Conservation (phyloP, 805 yeast genomes). For the Starmerella kuoi region DNA sequence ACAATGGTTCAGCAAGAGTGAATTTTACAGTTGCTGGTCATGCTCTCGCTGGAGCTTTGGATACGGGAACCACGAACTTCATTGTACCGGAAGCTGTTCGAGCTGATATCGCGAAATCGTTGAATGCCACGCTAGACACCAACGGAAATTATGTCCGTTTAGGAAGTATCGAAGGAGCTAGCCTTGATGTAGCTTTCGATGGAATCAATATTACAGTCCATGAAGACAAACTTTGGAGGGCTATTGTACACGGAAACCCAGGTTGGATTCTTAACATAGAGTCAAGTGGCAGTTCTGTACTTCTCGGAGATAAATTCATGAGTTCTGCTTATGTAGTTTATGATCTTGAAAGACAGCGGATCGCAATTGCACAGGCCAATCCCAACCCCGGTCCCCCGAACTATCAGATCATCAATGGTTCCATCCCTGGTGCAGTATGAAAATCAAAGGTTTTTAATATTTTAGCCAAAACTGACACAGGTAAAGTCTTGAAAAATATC, state of each 20-base stretch:
- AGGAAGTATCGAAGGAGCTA: neutral
- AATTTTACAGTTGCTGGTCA: constrained; percentile 12
- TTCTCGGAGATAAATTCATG: constrained; percentile 55
- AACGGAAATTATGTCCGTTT: constrained; percentile 5
- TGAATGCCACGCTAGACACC: constrained; percentile 7
- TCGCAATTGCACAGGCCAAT: constrained; percentile 44
- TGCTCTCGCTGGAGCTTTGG: constrained; percentile 28
- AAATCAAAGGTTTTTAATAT: too few species aligned
- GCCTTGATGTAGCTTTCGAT: constrained; percentile 18
- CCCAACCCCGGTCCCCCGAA: constrained; percentile 13
- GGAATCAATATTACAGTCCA: constrained; percentile 21
- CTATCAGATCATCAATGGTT: neutral
- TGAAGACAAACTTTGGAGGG: constrained; percentile 18
- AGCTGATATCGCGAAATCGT: constrained; percentile 5
- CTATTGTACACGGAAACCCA: constrained; percentile 1
- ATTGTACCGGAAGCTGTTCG: constrained; percentile 31
- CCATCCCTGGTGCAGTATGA: neutral
- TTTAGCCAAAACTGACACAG: too few species aligned
- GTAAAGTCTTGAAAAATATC: too few species aligned
- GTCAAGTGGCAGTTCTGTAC: constrained; percentile 20
- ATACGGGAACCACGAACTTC: constrained; percentile 40
- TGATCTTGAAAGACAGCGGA: constrained; percentile 44
- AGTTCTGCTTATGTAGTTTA: constrained; percentile 54
- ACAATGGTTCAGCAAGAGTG: constrained; percentile 5
- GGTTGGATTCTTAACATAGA: constrained; percentile 7